These are phyloP conservation scores for Bolboschoenus planiculmis DNA, from an alignment of 176 grass and related monocot genomes.

Conservation along the genomic window DNA sequence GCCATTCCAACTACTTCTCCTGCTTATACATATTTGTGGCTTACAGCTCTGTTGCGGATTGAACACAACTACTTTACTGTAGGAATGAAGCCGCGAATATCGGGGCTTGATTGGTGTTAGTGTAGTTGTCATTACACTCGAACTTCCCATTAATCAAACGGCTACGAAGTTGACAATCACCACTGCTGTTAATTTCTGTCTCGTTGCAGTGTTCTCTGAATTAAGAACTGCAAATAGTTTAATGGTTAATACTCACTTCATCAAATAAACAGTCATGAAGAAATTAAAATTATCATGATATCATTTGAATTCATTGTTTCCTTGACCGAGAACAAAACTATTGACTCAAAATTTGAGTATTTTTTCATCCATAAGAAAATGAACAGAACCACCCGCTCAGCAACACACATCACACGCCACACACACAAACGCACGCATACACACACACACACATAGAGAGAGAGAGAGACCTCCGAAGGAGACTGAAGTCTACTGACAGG, in stretches of 20 bases:
- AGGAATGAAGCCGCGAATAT: neutral
- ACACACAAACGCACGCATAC: neutral
- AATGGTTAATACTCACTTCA: neutral
- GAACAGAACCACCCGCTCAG: no score
- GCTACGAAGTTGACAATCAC: no score
- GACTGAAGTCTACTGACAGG: neutral
- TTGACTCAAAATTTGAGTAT: neutral
- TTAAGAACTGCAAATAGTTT: neutral
- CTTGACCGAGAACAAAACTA: neutral
- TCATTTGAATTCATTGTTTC: neutral
- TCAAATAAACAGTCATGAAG: neutral
- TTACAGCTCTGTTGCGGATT: conserved; percentile 7
- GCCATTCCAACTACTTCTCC: conserved; percentile 7
- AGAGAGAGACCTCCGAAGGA: neutral
- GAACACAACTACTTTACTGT: neutral
- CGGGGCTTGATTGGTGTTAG: neutral
- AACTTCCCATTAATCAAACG: neutral
- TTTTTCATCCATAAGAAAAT: neutral
- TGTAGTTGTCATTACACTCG: conserved; percentile 9
- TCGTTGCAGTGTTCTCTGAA: neutral
- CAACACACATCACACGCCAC: no score
- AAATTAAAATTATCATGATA: neutral
- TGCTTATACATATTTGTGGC: neutral
- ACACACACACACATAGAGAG: neutral
- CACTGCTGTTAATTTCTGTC: neutral